Conservation (phyloP, 2,329 filamentous ascomycete genomes). For the Colletotrichum spinosum region DNA sequence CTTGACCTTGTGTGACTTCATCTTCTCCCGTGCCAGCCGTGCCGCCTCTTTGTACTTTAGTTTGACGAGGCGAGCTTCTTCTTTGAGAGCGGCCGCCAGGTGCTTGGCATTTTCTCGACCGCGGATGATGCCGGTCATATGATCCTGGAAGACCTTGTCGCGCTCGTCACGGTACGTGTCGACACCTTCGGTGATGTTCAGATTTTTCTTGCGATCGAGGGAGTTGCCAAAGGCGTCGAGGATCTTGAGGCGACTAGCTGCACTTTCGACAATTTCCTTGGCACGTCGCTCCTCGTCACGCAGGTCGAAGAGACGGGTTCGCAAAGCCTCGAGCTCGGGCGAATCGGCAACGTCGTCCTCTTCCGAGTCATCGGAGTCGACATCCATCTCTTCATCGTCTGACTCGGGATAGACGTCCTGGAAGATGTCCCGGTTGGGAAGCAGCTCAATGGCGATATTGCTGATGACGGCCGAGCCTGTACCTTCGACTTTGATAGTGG, state of each 20-base stretch:
- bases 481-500: slow-evolving; percentile 72
- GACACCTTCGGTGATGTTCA: slow-evolving; percentile 52
- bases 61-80: slow-evolving; percentile 46
- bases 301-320: slow-evolving; percentile 46
- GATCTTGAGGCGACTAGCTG: slow-evolving; percentile 52
- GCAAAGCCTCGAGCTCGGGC: slow-evolving; percentile 43
- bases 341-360: slow-evolving; percentile 39
- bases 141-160: slow-evolving; percentile 54
- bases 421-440: slow-evolving; percentile 66
- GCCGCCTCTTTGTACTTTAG: not conserved
- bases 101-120: slow-evolving; percentile 45
- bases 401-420: slow-evolving; percentile 64
- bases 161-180: slow-evolving; percentile 57
- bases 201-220: slow-evolving; percentile 47
- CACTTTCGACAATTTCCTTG: slow-evolving; percentile 47
- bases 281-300: slow-evolving; percentile 44
- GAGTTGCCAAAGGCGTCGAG: slow-evolving; percentile 54
- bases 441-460: slow-evolving; percentile 70
- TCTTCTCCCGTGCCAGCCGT: not conserved
- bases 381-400: slow-evolving; percentile 50
- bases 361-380: slow-evolving; percentile 41
- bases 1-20: slow-evolving; percentile 41
- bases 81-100: slow-evolving; percentile 47
- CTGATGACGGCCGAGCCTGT: slow-evolving; percentile 67
- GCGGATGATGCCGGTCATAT: slow-evolving; percentile 46